Evolutionary conservation across 352 stramenopile genomes (phyloP), one percentile per base, ranked within the genome.

Genomic region (Phytophthora quininea): DNA sequence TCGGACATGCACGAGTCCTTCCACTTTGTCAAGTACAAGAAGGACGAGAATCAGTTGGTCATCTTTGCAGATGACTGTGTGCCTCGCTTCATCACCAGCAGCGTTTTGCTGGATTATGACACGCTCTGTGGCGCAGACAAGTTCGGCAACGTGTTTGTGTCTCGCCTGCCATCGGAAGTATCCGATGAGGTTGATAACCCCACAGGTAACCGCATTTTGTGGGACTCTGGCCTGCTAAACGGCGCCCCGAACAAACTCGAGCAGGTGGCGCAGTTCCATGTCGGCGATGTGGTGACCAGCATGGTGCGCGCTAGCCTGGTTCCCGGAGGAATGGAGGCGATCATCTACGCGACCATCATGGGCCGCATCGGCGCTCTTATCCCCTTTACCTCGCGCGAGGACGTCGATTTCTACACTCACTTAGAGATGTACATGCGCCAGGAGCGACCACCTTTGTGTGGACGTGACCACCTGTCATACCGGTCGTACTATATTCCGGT

Each of bases 361-460:
- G 98, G 98, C 29, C 80, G 91, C 35, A 97, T 99, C 53, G 97
- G 97, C 38, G 97, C 97, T 27, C 82, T 99, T 30, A 88, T 99
- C 32, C 98, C 98, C 4, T 99, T 99, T 72, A 95, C 92, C 12
- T 98, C 95, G 48, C 92, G 96, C 33, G 93, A 99, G 54, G 97
- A 99, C 66, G 89, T 99, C 48, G 96, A 99, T 56, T 99, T 99
- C 79, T 99, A 99, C 82, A 98, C 90, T 47, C 92, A 99, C 76
- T 79, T 99, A 42, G 98, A 99, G 79, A 98, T 99, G 84, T 96
- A 96, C 72, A 96, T 97, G 88, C 87, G 88, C 5, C 88, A 96
- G 66, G 88, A 97, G 58, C 80, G 91, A 51, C 90, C 93, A 9
- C 97, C 95, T n/a, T 84, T 98, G 3, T 93, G 92, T 51, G 97